phyloP scores from a whole-genome alignment of 805 yeast genomes.

The Hermanozyma aechmeae region DNA sequence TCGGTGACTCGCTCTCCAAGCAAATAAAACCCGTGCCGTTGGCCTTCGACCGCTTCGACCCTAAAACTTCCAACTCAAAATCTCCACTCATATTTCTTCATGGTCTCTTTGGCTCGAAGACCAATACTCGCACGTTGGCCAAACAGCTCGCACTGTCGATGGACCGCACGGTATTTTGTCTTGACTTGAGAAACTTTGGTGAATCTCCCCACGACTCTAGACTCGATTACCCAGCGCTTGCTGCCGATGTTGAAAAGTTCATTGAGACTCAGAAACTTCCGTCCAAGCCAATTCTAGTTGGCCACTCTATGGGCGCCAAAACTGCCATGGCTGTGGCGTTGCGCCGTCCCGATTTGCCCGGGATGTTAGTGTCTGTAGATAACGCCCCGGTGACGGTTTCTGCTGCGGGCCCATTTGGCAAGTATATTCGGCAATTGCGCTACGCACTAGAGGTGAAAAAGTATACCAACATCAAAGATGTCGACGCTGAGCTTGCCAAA shows the following conservation, averaged over 20 bases:
- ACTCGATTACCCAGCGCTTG: slow-evolving; percentile 72
- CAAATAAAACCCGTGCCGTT: slow-evolving; percentile 44
- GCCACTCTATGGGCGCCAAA: slow-evolving; percentile 93
- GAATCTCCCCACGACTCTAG: slow-evolving; percentile 69
- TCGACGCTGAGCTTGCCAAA: slow-evolving; percentile 50
- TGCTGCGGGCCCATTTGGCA: slow-evolving; percentile 46
- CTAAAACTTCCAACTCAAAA: slow-evolving; percentile 15
- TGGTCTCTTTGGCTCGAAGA: slow-evolving; percentile 79
- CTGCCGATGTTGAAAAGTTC: slow-evolving; percentile 78
- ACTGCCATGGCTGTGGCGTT: slow-evolving; percentile 82
- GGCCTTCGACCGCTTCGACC: slow-evolving; percentile 40
- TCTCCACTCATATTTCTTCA: slow-evolving; percentile 75
- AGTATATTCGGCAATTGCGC: slow-evolving; percentile 55
- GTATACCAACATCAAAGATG: slow-evolving; percentile 50
- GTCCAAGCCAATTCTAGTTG: slow-evolving; percentile 51
- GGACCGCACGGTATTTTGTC: slow-evolving; percentile 51
- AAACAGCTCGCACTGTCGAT: slow-evolving; percentile 40
- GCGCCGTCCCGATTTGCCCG: slow-evolving; percentile 51
- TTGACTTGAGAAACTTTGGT: slow-evolving; percentile 89
- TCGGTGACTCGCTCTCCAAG: slow-evolving; percentile 23
- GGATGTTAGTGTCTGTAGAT: slow-evolving; percentile 69
- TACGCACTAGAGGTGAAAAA: slow-evolving; percentile 41
- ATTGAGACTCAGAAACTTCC: slow-evolving; percentile 34
- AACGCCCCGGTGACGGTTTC: slow-evolving; percentile 76
- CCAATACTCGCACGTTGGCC: slow-evolving; percentile 78